Evolutionary conservation across 495 filamentous ascomycete species (phyloP), one percentile per base, ranked within the genome.

Genomic region (Lepidopterella palustris): DNA sequence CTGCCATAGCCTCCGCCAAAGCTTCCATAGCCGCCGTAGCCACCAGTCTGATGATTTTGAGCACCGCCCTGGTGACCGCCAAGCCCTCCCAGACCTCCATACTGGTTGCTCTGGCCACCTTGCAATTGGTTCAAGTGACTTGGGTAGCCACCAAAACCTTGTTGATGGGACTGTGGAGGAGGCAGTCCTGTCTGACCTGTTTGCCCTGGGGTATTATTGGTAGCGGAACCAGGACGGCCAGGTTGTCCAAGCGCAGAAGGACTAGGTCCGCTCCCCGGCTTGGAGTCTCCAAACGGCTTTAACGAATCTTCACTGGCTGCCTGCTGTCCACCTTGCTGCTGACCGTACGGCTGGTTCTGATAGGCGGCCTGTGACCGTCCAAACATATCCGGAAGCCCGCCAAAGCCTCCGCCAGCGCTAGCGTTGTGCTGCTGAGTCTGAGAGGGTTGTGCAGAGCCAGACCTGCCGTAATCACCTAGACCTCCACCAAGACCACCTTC

Each of bases 151-250:
- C 85, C 83, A 68, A 90, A 92, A 29, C 78, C 80, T 66, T 81
- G 79, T 66, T 85, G 79, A 60, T 84, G 82, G 10, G 83, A 84
- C 73, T 92, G 90, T 39, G 87, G 84, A 24, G 87, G 87, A 26
- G 88, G 89, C 47, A 92, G 78, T 28, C 86, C 75, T 53, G 79
- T 73, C 70, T 90, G 87, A 5, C 80, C 81, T 18, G 83, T 39
- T 47, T 71, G 68, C 9, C 57, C 67, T 26, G 63, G 58, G 1
- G 79, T 80, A 61, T 80, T 85, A 73, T 90, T 93, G 13, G 87
- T 85, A 13, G 91, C 89, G 29, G 91, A 95, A 20, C 89, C 90
- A 15, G 91, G 90, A 57, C 91, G 87, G 29, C 82, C 84, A 32
- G 88, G 86, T 66, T 89, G 87, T 27, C 83, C 84, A 26, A 95